A percentile compares a stretch with the other conserved stretches of the same genome.
Conservation (phyloP, 441 rosid genomes). For the Pelargonium citronellum region DNA sequence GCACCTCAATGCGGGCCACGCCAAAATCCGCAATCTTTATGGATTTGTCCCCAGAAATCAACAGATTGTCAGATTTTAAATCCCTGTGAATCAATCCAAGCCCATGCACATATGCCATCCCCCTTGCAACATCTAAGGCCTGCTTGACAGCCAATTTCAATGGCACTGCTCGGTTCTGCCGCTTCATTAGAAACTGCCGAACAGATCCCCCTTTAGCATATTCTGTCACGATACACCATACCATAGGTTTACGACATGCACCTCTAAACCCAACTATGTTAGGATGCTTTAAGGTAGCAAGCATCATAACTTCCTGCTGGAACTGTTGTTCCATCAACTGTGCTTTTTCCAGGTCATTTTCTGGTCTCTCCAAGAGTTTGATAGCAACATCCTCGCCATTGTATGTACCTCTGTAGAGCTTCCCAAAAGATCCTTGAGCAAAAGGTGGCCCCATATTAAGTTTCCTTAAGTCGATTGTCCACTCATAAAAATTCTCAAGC, state of each 20-base stretch:
- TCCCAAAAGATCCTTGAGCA: conserved; percentile 50
- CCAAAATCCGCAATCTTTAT: conserved; percentile 52
- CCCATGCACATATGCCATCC: conserved; percentile 47
- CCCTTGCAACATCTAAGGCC: conserved; percentile 47
- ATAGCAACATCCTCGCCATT: conserved; percentile 47
- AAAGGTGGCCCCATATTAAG: conserved; percentile 43
- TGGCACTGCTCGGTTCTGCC: conserved; percentile 38
- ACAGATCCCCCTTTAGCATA: conserved; percentile 48
- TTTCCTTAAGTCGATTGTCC: conserved; percentile 44
- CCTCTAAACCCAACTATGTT: conserved; percentile 45
- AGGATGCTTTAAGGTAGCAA: conserved; percentile 39
- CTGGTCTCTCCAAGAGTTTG: conserved; percentile 46
- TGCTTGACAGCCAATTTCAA: conserved; percentile 38
- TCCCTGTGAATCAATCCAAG: conserved; percentile 45
- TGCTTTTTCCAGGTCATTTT: conserved; percentile 29
- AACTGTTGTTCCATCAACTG: conserved; percentile 42
- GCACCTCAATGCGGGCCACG: conserved; percentile 42
- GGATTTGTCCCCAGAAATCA: conserved; percentile 37
- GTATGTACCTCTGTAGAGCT: conserved; percentile 42
- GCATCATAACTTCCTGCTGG: conserved; percentile 48
- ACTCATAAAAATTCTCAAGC: conserved; percentile 33
- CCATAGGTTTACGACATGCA: conserved; percentile 41
- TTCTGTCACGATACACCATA: conserved; percentile 49
- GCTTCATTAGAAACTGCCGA: conserved; percentile 35
- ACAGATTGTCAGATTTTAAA: conserved; percentile 43